Evolutionary conservation across 2,329 filamentous ascomycete genomes (phyloP).

Genomic region (Fusarium piperis): DNA sequence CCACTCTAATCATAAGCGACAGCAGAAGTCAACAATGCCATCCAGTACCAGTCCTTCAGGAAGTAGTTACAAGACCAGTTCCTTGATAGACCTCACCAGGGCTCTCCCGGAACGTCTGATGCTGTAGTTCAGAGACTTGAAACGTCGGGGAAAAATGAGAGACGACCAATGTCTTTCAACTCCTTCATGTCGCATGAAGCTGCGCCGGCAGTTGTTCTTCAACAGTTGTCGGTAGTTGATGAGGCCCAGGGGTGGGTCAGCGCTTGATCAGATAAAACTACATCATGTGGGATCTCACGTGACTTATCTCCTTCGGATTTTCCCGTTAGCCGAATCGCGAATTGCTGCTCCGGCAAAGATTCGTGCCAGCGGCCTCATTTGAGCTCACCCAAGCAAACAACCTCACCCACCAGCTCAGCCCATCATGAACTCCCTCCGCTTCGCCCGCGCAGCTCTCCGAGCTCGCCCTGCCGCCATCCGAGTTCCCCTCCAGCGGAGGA

Average conservation of each 20-base stretch:
- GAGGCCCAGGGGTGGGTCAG: background rate
- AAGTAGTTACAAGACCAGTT: background rate
- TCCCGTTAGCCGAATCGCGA: slow-evolving; percentile 53
- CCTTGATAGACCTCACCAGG: background rate
- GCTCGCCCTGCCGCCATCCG: slow-evolving; percentile 81
- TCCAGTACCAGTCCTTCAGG: no score
- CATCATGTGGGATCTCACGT: slow-evolving; percentile 41
- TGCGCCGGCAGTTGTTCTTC: background rate
- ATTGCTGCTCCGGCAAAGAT: slow-evolving; percentile 56
- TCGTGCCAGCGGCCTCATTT: slow-evolving; percentile 57
- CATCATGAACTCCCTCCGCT: slow-evolving; percentile 93
- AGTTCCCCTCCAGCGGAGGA: slow-evolving; percentile 82
- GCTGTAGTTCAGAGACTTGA: no score
- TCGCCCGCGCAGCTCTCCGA: slow-evolving; percentile 89
- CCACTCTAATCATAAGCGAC: no score
- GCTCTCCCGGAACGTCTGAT: no score
- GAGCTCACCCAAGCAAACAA: slow-evolving; percentile 57
- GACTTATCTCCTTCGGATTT: slow-evolving; percentile 49
- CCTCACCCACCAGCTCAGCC: slow-evolving; percentile 60
- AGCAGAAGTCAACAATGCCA: no score
- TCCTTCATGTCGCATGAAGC: background rate
- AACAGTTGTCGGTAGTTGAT: background rate
- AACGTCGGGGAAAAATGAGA: no score
- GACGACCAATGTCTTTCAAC: background rate
- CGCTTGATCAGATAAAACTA: background rate